phyloP scores from a whole-genome alignment of 108 stramenopile species.

The Nitzschia putrida region DNA sequence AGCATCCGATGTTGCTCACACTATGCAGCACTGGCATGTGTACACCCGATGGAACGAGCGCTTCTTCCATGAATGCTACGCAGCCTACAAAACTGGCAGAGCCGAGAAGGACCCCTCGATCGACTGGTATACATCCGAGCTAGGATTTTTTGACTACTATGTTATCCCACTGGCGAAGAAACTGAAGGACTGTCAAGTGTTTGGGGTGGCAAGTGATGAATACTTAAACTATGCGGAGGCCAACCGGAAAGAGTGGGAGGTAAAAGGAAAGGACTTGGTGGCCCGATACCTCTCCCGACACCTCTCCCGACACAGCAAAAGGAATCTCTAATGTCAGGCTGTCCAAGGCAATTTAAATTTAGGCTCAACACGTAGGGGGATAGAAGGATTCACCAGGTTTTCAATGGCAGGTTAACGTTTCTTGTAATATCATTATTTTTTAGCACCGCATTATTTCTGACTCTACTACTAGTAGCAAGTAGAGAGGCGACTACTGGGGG shows the following conservation, averaged over 20 bases:
- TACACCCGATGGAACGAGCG: conserved; percentile 42
- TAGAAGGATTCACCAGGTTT: no score
- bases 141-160: conserved; percentile 43
- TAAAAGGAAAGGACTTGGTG: conserved; percentile 11
- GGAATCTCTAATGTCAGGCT: no score
- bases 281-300: no score
- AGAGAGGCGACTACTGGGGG: no score
- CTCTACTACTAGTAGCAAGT: no score
- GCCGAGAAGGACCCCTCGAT: conserved; percentile 14
- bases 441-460: no score
- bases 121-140: conserved; percentile 36
- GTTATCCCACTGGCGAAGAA: conserved; percentile 40
- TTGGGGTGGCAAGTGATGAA: conserved; percentile 29
- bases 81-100: conserved; percentile 30
- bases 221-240: conserved; percentile 31
- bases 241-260: conserved; percentile 1
- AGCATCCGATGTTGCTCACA: conserved; percentile 48
- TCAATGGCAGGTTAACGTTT: no score
- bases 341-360: no score
- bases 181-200: conserved; percentile 35
- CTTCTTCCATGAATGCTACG: conserved; percentile 38
- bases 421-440: no score
- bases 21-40: conserved; percentile 47
- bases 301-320: no score
- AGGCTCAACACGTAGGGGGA: no score